Evolutionary conservation across 192 early-diverging fungal species (phyloP), one percentile per base, ranked within the genome.

Genomic region (Backusella liffmaniae): DNA sequence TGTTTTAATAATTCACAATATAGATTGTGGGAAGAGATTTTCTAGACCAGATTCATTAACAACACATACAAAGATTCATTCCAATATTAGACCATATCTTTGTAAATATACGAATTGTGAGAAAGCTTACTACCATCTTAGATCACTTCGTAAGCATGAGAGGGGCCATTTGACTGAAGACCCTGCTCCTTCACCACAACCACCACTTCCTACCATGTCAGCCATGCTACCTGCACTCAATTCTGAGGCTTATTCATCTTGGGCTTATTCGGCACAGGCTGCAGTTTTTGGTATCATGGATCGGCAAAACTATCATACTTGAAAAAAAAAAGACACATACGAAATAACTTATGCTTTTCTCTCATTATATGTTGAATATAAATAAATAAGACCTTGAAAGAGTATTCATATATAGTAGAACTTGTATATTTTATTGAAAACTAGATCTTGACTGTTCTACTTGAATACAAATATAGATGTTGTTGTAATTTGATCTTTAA

Each of bases 1-100:
- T 3, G 32, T 32, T 59, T 44, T 4, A 74, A 3, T 69, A 0
- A 32, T 70, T n/a, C 59, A 37, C 53, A 10, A 21, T 30, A 5
- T 7, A 78, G 91, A 86, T 44, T 94, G 93, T 69, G 88, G 82
- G 35, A 93, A 93, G 76, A 85, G 81, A 46, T 94, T 94, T 85
- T 90, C 91, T 32, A 88, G 92, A n/a, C 90, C 89, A 39, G 93
- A 93, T 78, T 91, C 90, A 15, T 82, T 94, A 21, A 85, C 87
- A 56, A 88, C 90, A 65, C 93, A 94, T 70, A 86, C 83, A 78
- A 93, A 86, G 76, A 88, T 85, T 51, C 89, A 84, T 76, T 84
- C 90, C 35, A 87, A 87, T 36, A 62, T 84, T 42, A 80, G 90
- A 23, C 90, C 90, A 1, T 90, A 87, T 69, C 67, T 84, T 9